These are phyloP conservation scores for Venturia nashicola DNA, from an alignment of 2,329 filamentous ascomycete genomes.

Conservation along the genomic window DNA sequence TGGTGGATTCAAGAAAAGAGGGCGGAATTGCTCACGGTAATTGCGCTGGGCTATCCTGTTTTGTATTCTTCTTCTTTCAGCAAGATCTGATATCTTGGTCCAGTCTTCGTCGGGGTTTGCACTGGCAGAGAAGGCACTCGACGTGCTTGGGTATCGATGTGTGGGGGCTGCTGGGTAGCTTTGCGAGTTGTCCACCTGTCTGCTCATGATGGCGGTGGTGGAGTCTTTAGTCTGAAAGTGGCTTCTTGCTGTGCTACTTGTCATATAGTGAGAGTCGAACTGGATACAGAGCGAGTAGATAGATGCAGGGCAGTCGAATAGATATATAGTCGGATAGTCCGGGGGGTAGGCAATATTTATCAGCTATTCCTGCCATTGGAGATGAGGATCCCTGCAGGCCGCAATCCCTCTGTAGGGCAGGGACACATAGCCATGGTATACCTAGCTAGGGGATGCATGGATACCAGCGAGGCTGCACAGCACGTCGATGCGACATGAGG, in stretches of 20 bases:
- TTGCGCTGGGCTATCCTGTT: constrained; percentile 97
- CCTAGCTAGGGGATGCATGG: not conserved
- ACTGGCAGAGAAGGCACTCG: constrained; percentile 87
- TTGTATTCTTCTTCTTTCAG: constrained; percentile 86
- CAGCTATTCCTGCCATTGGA: constrained; percentile 1
- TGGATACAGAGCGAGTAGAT: not conserved
- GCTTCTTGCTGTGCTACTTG: not conserved
- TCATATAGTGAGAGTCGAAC: not conserved
- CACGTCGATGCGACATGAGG: not conserved
- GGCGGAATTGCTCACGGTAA: constrained; percentile 56
- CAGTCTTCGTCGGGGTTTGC: constrained; percentile 96
- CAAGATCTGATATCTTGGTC: constrained; percentile 97
- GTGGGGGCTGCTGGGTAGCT: constrained; percentile 26
- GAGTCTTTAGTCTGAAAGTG: not conserved
- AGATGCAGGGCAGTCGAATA: not conserved
- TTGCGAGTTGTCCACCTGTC: constrained; percentile 27
- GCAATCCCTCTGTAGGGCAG: constrained; percentile 1
- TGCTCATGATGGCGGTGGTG: constrained; percentile 24
- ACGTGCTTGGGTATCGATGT: constrained; percentile 66
- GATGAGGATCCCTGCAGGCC: not conserved
- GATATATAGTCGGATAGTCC: constrained; percentile 1
- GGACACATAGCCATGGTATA: not conserved
- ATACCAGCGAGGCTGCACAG: constrained; percentile 1
- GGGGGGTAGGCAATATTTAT: not conserved
- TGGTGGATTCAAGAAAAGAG: not conserved